Conservation (phyloP, 805 yeast species). For the Nakazawaea ishiwadae region DNA sequence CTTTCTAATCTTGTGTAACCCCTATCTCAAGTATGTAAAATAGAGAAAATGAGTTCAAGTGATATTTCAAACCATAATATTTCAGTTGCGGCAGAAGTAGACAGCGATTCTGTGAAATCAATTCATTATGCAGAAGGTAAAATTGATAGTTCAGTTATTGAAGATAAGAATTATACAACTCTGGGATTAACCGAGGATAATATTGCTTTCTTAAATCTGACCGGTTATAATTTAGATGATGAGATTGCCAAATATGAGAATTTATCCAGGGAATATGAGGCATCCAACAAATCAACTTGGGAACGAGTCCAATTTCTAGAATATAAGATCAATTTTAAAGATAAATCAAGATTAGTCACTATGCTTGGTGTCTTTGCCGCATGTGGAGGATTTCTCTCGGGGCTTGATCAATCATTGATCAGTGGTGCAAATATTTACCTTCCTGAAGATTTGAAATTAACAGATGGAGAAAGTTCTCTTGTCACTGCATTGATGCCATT, state of each 20-base stretch:
- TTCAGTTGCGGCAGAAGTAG: not conserved
- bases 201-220: slow-evolving; percentile 1
- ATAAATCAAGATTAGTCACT: slow-evolving; percentile 40
- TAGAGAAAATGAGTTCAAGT: not conserved
- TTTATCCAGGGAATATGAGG: slow-evolving; percentile 25
- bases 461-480: slow-evolving; percentile 41
- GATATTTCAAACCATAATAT: not conserved
- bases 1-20: no score
- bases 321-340: slow-evolving; percentile 35
- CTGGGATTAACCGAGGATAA: slow-evolving; percentile 6
- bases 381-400: slow-evolving; percentile 60
- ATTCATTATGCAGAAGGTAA: not conserved
- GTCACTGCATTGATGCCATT: slow-evolving; percentile 59
- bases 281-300: slow-evolving; percentile 26
- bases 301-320: slow-evolving; percentile 34
- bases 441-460: slow-evolving; percentile 35
- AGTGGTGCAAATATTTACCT: slow-evolving; percentile 58
- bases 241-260: slow-evolving; percentile 31
- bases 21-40: no score
- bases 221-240: slow-evolving; percentile 29
- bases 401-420: slow-evolving; percentile 66
- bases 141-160: not conserved
- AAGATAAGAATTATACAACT: not conserved
- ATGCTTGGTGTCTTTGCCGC: slow-evolving; percentile 55
- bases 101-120: not conserved